Base-by-base conservation (phyloP, 1,284 basidiomycete species). In the Polyporus tsugae region DNA sequence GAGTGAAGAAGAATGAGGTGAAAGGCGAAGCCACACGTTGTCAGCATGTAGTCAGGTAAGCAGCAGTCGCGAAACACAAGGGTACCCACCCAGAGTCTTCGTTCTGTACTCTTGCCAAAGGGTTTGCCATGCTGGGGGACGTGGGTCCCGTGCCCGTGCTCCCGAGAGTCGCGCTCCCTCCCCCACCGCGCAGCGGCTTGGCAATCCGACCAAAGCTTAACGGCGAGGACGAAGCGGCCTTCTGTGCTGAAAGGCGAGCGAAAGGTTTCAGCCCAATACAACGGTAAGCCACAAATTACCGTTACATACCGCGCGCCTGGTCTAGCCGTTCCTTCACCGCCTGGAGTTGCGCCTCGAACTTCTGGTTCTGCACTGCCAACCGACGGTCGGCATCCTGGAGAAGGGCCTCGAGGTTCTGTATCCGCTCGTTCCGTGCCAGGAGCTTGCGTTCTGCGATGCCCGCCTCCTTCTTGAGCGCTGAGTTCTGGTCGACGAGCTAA, bases 401-500 rank as follows among this genome's bases (percentile, higher is more conserved):
- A 59, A 98, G 84, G 9, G 91, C 90, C 81, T 99, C 98, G 72
- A 99, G 86, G 79, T 95, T 96, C 82, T 95, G 93, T 82, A 99
- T 99, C 75, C 98, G 93, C 81, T 99, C 98, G 79, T 98, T 99
- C 63, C 98, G 90, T 36, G 97, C 95, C 73, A 97, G 86, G 46
- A 99, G 84, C 83, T 99, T 99, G 76, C 97, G 92, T 82, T 99
- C 98, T 62, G 97, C 95, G 72, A 98, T 94, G 33, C 95, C 96
- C 42, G 97, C 94, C 82, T 99, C 98, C 83, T 98, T 98, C 89
- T 99, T 99, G 75, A 99, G 85, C 25, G 93, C 89, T 19, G 95
- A 94, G 83, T 99, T 99, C 84, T 99, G 98, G 82, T 99, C 98
- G 68, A 99, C 97, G 69, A 99, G 92, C 95, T 97, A 76, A 46